phyloP scores from a whole-genome alignment of 257 asterid species.

The Leonotis leonurus region DNA sequence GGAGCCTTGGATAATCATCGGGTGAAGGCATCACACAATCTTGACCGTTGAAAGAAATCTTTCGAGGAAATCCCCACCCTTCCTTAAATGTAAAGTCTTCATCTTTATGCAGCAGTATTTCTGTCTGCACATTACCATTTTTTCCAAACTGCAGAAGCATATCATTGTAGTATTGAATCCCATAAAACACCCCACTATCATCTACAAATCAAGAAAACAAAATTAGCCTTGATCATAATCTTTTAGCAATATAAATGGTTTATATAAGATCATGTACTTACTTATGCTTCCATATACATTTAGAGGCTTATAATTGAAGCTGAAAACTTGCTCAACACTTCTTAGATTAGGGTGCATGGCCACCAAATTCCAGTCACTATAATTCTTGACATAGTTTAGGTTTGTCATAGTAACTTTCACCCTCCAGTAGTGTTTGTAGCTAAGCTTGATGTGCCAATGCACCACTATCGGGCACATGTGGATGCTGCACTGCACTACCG shows the following conservation, averaged over 20 bases:
- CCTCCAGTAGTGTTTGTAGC: slow-evolving; percentile 71
- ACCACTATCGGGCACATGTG: slow-evolving; percentile 78
- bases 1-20: slow-evolving; percentile 56
- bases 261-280: slow-evolving; percentile 17
- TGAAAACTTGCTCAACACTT: slow-evolving; percentile 54
- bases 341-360: slow-evolving; percentile 65
- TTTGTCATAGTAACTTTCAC: slow-evolving; percentile 63
- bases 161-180: slow-evolving; percentile 58
- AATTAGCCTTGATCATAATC: neutral
- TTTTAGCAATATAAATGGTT: neutral
- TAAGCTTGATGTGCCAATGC: slow-evolving; percentile 73
- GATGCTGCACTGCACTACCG: slow-evolving; percentile 42
- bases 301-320: slow-evolving; percentile 77
- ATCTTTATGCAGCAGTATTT: slow-evolving; percentile 50
- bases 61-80: slow-evolving; percentile 83
- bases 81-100: slow-evolving; percentile 45
- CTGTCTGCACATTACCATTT: slow-evolving; percentile 71
- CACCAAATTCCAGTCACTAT: slow-evolving; percentile 68
- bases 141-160: slow-evolving; percentile 59
- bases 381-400: slow-evolving; percentile 46
- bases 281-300: slow-evolving; percentile 49
- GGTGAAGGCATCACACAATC: slow-evolving; percentile 70
- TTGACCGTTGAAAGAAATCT: slow-evolving; percentile 60
- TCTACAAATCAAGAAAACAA: slow-evolving; percentile 24
- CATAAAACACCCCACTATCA: slow-evolving; percentile 72